These are phyloP conservation scores for Saccharomycopsis phalli DNA, from an alignment of 1,139 yeast species.

Conservation along the genomic window DNA sequence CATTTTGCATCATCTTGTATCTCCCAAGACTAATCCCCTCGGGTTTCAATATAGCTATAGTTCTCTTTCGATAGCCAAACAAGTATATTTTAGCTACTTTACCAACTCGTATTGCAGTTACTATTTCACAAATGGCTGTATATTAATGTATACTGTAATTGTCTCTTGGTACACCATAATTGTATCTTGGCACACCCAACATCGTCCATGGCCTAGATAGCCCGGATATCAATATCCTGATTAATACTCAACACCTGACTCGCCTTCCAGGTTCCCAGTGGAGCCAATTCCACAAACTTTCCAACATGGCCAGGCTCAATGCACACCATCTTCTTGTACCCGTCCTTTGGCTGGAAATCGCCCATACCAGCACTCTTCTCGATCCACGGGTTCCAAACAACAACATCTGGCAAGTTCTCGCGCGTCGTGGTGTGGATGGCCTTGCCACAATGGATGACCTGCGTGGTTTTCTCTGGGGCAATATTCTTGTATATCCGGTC, in stretches of 20 bases:
- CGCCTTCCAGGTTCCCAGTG: constrained; percentile 68
- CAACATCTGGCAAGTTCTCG: constrained; percentile 70
- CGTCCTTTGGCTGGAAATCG: constrained; percentile 81
- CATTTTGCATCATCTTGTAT: no score
- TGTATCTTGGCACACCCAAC: no score
- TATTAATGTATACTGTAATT: no score
- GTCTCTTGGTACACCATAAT: no score
- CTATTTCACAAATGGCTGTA: no score
- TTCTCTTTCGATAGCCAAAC: no score
- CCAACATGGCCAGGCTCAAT: constrained; percentile 88
- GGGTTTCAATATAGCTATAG: no score
- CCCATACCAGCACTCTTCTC: constrained; percentile 70
- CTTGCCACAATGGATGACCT: constrained; percentile 58
- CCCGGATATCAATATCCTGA: constrained; percentile 31
- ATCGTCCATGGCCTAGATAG: constrained; percentile 24
- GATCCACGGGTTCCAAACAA: constrained; percentile 98
- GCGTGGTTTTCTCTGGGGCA: constrained; percentile 45
- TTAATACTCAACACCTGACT: constrained; percentile 42
- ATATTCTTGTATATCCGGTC: constrained; percentile 75
- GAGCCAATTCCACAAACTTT: constrained; percentile 48
- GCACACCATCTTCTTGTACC: constrained; percentile 82
- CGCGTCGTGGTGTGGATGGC: constrained; percentile 61
- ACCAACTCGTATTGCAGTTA: not conserved
- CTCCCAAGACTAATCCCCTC: no score
- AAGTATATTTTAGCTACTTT: not conserved